These are phyloP conservation scores for Epichloe gansuensis DNA, from an alignment of 2,329 filamentous ascomycete genomes.

Conservation along the genomic window DNA sequence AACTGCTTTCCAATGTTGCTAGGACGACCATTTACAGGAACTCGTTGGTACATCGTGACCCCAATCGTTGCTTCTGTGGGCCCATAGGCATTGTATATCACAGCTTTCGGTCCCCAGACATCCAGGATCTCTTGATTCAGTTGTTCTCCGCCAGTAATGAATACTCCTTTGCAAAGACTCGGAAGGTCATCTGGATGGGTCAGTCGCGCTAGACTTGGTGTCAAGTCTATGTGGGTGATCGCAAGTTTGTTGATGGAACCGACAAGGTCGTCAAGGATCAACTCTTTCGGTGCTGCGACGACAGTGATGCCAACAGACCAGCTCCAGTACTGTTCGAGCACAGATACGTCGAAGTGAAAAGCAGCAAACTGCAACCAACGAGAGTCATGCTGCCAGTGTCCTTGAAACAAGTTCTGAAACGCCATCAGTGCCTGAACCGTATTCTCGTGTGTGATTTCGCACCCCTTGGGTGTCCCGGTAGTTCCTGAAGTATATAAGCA, in stretches of 20 bases:
- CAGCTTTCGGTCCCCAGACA: constrained; percentile 63
- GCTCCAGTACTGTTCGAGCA: constrained; percentile 89
- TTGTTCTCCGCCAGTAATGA: constrained; percentile 85
- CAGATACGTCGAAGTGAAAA: constrained; percentile 88
- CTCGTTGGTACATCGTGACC: constrained; percentile 76
- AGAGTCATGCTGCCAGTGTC: constrained; percentile 59
- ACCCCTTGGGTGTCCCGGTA: constrained; percentile 77
- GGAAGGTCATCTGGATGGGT: constrained; percentile 71
- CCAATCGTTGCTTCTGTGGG: constrained; percentile 91
- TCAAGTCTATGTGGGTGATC: constrained; percentile 87
- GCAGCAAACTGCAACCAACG: constrained; percentile 89
- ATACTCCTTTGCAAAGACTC: constrained; percentile 66
- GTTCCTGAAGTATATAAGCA: constrained; percentile 82
- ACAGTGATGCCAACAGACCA: constrained; percentile 85
- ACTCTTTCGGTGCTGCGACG: constrained; percentile 66
- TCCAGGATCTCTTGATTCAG: constrained; percentile 83
- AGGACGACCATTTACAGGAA: constrained; percentile 63
- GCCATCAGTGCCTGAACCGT: constrained; percentile 80
- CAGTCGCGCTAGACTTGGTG: constrained; percentile 71
- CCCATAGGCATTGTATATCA: constrained; percentile 87
- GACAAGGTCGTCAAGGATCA: constrained; percentile 74
- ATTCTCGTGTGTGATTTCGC: constrained; percentile 79
- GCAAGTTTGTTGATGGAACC: constrained; percentile 55
- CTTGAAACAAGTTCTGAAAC: constrained; percentile 65
- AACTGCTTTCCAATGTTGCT: constrained; percentile 84